Evolutionary conservation across 768 basidiomycete genomes (phyloP).

Genomic region (Rhodotorula kratochvilovae): DNA sequence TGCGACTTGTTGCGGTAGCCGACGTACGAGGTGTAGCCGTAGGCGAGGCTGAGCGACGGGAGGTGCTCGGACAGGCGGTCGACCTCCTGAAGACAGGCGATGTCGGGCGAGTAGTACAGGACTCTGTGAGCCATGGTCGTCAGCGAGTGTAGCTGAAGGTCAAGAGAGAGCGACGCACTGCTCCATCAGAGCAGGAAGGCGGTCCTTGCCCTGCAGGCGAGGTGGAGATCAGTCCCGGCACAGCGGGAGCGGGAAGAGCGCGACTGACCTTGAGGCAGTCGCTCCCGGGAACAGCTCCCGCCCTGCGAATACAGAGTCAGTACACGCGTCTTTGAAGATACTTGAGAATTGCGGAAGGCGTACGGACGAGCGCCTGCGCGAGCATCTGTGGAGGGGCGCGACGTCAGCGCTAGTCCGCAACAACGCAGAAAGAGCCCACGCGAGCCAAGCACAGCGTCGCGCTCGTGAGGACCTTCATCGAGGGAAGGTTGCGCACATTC

Average conservation of each 20-base stretch:
- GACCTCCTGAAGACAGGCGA: constrained; percentile 36
- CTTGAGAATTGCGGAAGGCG: neutral
- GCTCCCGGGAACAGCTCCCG: constrained; percentile 30
- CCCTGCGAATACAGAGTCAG: neutral
- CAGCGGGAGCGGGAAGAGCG: neutral
- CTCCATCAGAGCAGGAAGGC: constrained; percentile 26
- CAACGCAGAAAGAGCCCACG: no score
- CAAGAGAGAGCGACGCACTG: constrained; percentile 11
- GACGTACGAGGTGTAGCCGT: constrained; percentile 31
- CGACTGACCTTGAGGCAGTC: constrained; percentile 19
- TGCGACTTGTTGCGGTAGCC: constrained; percentile 36
- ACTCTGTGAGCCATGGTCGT: constrained; percentile 5
- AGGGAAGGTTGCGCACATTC: constrained; percentile 22
- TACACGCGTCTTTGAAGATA: neutral
- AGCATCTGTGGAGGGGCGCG: constrained; percentile 25
- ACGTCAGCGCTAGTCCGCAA: neutral
- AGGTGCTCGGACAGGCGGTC: constrained; percentile 35
- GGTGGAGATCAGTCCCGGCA: no score
- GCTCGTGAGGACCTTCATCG: no score
- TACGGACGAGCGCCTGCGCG: constrained; percentile 37
- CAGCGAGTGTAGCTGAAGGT: neutral
- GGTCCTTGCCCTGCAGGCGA: constrained; percentile 28
- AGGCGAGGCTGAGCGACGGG: constrained; percentile 17
- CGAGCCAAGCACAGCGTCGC: no score
- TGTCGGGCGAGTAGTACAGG: constrained; percentile 31